phyloP scores from a whole-genome alignment of 768 basidiomycete genomes.

The Auricularia sp. region DNA sequence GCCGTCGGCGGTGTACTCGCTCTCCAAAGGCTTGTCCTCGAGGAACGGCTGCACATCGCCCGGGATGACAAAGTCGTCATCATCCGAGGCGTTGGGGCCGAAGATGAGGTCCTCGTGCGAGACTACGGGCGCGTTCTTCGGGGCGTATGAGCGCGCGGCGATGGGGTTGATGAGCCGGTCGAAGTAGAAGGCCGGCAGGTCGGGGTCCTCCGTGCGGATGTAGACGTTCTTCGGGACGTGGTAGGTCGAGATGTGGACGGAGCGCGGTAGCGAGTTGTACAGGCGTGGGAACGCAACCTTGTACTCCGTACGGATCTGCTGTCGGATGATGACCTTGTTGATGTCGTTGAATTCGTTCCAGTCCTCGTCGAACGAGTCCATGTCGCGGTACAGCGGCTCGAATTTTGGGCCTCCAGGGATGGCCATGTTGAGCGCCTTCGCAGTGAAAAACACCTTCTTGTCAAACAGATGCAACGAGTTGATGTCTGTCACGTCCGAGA shows the following conservation, averaged over 20 bases:
- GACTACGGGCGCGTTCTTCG: slow-evolving; percentile 74
- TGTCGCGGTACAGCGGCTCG: slow-evolving; percentile 92
- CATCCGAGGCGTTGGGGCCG: slow-evolving; percentile 74
- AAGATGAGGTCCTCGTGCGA: slow-evolving; percentile 88
- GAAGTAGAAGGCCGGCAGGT: slow-evolving; percentile 97
- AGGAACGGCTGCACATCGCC: slow-evolving; percentile 73
- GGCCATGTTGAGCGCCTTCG: slow-evolving; percentile 93
- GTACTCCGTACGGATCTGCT: slow-evolving; percentile 97
- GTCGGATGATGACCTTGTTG: slow-evolving; percentile 98
- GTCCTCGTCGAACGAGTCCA: slow-evolving; percentile 96
- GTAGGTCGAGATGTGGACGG: slow-evolving; percentile 85
- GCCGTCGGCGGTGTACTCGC: slow-evolving; percentile 87
- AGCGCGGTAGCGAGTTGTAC: slow-evolving; percentile 95
- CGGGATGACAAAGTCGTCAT: slow-evolving; percentile 81
- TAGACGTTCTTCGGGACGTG: slow-evolving; percentile 96
- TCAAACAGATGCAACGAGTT: slow-evolving; percentile 94
- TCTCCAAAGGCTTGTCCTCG: slow-evolving; percentile 67
- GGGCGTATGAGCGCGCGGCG: slow-evolving; percentile 73
- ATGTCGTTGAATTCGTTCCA: slow-evolving; percentile 99
- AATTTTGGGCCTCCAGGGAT: slow-evolving; percentile 98
- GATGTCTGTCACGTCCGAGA: slow-evolving; percentile 85
- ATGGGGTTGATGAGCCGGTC: slow-evolving; percentile 98
- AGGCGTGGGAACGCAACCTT: slow-evolving; percentile 98
- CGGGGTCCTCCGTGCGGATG: slow-evolving; percentile 98
- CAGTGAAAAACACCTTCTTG: slow-evolving; percentile 95